Evolutionary conservation across 805 yeast genomes (phyloP), one percentile per base, ranked within the genome.

Genomic region (Ogataea methylovora): DNA sequence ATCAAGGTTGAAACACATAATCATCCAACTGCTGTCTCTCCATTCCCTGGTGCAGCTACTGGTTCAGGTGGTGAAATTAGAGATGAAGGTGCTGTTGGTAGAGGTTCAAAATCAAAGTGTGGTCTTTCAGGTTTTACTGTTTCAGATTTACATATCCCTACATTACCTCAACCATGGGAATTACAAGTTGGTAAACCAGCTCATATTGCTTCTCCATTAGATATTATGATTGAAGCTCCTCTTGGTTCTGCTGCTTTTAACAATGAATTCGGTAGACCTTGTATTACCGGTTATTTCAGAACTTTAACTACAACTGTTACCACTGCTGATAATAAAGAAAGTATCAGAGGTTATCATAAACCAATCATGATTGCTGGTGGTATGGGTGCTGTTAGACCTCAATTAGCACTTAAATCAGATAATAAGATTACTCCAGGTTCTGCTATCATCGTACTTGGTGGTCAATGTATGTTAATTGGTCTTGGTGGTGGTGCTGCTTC

Each of bases 291-390:
- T 43, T 92, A 88, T 61, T 92, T 92, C 69, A 77, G 99, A 63
- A 92, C 98, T 23, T 72, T 92, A 49, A 84, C 96, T 24, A 83
- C 95, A 16, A 69, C 71, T 35, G 88, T 87, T 24, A 68, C 63
- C 30, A 76, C 77, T 51, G 58, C 64, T 29, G 68, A 76, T 31
- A 82, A 80, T 24, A 66, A 78, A 43, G 65, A 66, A 35, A 95
- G 85, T 58, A 63, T 85, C 45, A 77, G 97, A 63, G 99, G 99
- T 28, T 92, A 80, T 76, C 99, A 92, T 62, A 92, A 92, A 63
- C 99, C 99, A 31, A 92, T 92, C 52, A 92, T 92, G 99, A 64
- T 92, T 62, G 99, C 99, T 33, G 99, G 99, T 68, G 99, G 99
- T 52, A 73, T 92, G 68, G 99, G 99, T 56, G 81, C 96, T 24